phyloP scores from a whole-genome alignment of 1,284 basidiomycete species.

The Cutaneotrichosporon sp. region DNA sequence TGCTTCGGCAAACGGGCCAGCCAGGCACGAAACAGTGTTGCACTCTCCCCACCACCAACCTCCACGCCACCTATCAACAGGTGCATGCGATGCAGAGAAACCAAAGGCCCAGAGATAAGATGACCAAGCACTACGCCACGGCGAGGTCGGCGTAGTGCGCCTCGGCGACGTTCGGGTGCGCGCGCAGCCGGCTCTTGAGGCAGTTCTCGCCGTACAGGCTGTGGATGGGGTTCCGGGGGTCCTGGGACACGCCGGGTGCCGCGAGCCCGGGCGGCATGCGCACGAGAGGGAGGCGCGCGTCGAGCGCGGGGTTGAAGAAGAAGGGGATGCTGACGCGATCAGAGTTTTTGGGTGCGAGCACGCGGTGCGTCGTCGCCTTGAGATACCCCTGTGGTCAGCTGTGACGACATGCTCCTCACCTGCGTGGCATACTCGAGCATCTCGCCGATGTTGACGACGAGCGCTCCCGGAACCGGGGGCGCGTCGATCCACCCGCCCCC shows the following conservation, averaged over 20 bases:
- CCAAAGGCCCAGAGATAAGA: neutral
- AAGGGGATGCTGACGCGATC: conserved; percentile 20
- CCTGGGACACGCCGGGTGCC: conserved; percentile 2
- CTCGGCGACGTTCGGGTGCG: conserved; percentile 21
- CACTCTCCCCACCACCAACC: too few species aligned
- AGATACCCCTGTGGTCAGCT: conserved; percentile 16
- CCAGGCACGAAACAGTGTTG: too few species aligned
- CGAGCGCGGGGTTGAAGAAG: conserved; percentile 25
- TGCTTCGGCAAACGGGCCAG: too few species aligned
- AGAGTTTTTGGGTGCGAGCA: conserved; percentile 20
- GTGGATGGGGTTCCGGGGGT: conserved; percentile 18
- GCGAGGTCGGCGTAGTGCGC: conserved; percentile 14
- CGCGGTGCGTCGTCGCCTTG: conserved; percentile 28
- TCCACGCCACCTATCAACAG: too few species aligned
- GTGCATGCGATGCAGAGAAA: neutral
- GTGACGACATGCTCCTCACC: neutral
- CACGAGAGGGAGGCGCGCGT: conserved; percentile 16
- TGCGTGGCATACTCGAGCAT: conserved; percentile 36
- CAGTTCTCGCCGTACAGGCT: conserved; percentile 23
- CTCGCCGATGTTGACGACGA: conserved; percentile 71
- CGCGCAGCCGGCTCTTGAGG: conserved; percentile 19
- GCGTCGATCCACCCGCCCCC: conserved; percentile 71
- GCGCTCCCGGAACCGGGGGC: conserved; percentile 68
- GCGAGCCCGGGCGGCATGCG: conserved; percentile 3
- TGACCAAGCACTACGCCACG: neutral